Evolutionary conservation across 306 rosid genomes (phyloP).

Genomic region (Echinosophora koreensis): DNA sequence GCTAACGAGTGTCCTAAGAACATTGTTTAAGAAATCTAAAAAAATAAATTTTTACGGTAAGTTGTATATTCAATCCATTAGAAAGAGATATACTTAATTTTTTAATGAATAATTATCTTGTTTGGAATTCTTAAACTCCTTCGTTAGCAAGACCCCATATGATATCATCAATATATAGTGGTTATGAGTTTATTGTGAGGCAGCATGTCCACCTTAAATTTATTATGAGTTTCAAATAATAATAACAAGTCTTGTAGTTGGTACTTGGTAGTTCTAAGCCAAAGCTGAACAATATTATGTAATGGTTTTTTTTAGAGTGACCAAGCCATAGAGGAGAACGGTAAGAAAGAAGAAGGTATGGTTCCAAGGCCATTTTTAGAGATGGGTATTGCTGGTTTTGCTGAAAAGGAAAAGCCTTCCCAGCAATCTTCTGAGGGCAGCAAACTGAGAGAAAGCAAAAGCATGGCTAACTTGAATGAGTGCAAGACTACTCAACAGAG

Average conservation of each 20-base stretch:
- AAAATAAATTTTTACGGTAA: too few relatives aligned
- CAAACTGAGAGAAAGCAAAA: conserved; percentile 40
- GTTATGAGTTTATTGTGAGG: not conserved
- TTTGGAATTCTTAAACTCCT: too few relatives aligned
- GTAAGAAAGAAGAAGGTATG: conserved; percentile 40
- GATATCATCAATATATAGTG: not conserved
- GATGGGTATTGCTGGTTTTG: conserved; percentile 29
- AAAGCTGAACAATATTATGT: not conserved
- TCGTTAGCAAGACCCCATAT: too few relatives aligned
- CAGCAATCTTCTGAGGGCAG: conserved; percentile 46
- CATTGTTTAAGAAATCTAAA: too few relatives aligned
- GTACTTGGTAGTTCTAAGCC: not conserved
- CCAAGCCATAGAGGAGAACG: conserved; percentile 46
- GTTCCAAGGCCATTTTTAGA: conserved; percentile 53
- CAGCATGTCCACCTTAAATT: not conserved
- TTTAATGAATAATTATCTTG: too few relatives aligned
- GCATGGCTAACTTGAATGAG: conserved; percentile 49
- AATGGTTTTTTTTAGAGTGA: conserved; percentile 36
- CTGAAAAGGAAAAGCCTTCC: conserved; percentile 42
- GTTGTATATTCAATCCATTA: too few relatives aligned
- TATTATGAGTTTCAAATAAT: not conserved
- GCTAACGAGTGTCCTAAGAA: too few relatives aligned
- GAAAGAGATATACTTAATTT: too few relatives aligned
- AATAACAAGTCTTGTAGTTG: too few relatives aligned
- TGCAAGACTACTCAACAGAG: conserved; percentile 4